Base-by-base conservation (phyloP, 208 protist genomes). In the Trypanosoma scelopori region DNA sequence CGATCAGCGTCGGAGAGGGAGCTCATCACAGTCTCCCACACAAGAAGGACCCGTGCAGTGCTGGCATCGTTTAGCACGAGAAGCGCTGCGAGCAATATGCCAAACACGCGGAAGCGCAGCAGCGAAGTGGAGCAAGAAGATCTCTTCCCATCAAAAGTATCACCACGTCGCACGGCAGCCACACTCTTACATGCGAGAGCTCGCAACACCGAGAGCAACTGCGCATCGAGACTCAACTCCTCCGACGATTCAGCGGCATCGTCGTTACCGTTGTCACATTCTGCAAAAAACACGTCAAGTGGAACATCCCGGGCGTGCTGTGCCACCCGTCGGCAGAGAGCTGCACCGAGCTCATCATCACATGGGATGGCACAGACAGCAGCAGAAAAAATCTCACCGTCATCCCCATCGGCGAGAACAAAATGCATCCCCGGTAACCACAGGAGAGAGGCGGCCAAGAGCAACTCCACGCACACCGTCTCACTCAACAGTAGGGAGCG, bases 381-480 rank as follows among this genome's bases (percentile, higher is more conserved):
- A 37, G 32, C 32, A 9, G 32, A 9, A 37, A 51, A 5, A 30
- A 41, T 28, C 11, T 39, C 30, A 22, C 7, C 55, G 1, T 53
- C 37, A 20, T 30, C 47, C 12, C 2, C 32, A 16, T 46, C 56
- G 16, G 41, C 12, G 27, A 72, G 20, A 15, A 60, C 58, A 3
- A 65, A 30, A 20, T 13, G 28, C 66, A 72, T 72, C 42, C 51
- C 57, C 22, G 66, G 66, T 23, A 72, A 27, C 66, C 66, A 72
- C 48, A 72, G 28, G 23, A 72, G 58, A 30, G 37, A 47, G 18
- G 58, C 48, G 2, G 37, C 18, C 23, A 64, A 47, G 0, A 72
- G 5, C 23, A 7, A 25, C 28, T 65, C 66, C 22, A 46, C 35
- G 51, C 27, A 52, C n/a, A 51, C 48, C 20, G 32, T 5, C 13